Evolutionary conservation across 257 asterid species (phyloP), one percentile per base, ranked within the genome.

Genomic region (Coffea canephora): DNA sequence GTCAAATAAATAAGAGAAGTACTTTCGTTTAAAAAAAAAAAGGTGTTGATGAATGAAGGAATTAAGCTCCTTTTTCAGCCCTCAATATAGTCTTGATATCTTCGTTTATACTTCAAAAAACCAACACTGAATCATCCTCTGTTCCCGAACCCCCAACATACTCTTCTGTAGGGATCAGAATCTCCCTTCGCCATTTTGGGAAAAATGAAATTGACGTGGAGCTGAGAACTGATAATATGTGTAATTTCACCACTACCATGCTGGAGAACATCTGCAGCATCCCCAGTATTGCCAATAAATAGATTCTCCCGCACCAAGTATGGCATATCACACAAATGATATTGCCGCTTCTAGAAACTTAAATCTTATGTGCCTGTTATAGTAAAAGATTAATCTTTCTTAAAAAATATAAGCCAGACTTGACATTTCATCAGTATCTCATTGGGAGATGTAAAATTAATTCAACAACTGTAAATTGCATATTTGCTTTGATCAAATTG

Each of bases 251-350:
- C 84, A 78, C 92, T 92, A 48, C 94, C 98, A 62, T 90, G 87
- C 89, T 92, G 97, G 67, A 95, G 98, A 88, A 91, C 80, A 75
- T 95, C 97, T 0, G 96, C 99, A n/a, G 99, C 99, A 69, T 92
- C 97, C 64, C 92, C 84, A 34, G 93, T 95, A 89, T 95, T 90
- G 45, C 97, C 97, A 74, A 95, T 90, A 59, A 89, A 91, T 76
- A 95, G 86, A 86, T 84, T 86, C 86, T 92, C 97, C 0, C 98
- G 95, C 70, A 95, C 97, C 77, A 90, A 92, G 87, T 88, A 88
- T 69, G 96, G 96, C 99, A 95, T 93, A 84, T 89, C 92, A 71
- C 57, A 8, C 31, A 49, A 59, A 18, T 18, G 21, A 48, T 39
- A 75, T 50, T 48, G 71, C 49, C 25, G 19, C 68, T 62, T 23